Conservation (phyloP, 441 rosid species). For the Gossypium laxum region DNA sequence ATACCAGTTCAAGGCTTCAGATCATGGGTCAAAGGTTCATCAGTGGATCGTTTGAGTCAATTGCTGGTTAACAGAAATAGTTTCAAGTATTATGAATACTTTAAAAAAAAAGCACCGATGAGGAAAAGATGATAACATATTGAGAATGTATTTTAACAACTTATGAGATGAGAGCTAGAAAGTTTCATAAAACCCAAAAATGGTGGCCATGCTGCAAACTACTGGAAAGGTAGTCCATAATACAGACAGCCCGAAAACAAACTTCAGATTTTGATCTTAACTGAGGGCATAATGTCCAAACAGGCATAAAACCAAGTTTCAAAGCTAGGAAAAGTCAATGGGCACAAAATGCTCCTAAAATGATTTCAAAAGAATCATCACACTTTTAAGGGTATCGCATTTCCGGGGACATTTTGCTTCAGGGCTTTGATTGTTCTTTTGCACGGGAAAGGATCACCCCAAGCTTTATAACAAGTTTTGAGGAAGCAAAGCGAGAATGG, state of each 20-base stretch:
- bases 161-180: background rate
- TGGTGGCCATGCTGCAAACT: background rate
- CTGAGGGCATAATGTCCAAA: background rate
- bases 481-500: too few relatives aligned
- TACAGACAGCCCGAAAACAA: background rate
- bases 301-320: background rate
- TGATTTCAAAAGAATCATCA: background rate
- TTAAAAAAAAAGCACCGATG: background rate
- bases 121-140: background rate
- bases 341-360: background rate
- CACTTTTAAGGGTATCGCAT: background rate
- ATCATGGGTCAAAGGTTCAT: background rate
- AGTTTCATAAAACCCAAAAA: background rate
- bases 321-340: background rate
- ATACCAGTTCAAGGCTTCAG: background rate
- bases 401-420: too few relatives aligned
- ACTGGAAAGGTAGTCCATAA: background rate
- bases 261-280: background rate
- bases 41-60: background rate
- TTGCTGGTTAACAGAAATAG: background rate
- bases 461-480: too few relatives aligned
- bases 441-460: too few relatives aligned
- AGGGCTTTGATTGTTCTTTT: too few relatives aligned
- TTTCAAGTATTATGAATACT: background rate
- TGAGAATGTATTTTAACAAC: background rate